Evolutionary conservation across 2,329 filamentous ascomycete species (phyloP), one percentile per base, ranked within the genome.

Genomic region (Fusarium sacchari): DNA sequence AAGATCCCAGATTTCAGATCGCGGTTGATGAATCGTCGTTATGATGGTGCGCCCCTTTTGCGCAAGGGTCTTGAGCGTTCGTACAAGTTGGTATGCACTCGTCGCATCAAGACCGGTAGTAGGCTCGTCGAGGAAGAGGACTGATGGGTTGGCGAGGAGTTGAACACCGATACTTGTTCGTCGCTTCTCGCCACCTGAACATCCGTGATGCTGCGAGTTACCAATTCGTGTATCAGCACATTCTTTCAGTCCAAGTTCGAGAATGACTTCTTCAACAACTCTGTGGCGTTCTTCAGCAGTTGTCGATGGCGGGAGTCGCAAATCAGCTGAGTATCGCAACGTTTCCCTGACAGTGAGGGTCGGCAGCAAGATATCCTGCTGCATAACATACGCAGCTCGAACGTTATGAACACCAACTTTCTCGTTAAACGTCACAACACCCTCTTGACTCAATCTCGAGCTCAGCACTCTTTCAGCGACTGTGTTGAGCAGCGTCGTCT

Each of bases 81-180:
- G 86, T 1, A 95, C 86, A 0, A 95, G 87, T 73, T 94, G 92
- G 74, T 90, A 94, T 0, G 93, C 93, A 77, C 91, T 94, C 4
- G 92, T 94, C 0, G 93, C 92, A 81, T 95, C 93, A 13, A 95
- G 85, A 2, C 92, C 92, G 3, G 93, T 95, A 0, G 93, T 95
- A 0, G 93, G 93, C 76, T 95, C 93, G 76, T 96, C 93, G 28
- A 94, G 87, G 79, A 94, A 95, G 12, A 95, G 82, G 2, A 95
- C 88, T 11, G 92, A 94, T 4, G 93, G 93, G 78, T 95, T 95
- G 9, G 92, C 90, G n/a, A 95, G 84, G 63, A 95, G 85, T 80
- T 95, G 93, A 9, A 95, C 92, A 6, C 92, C 93, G 53, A 95
- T 93, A 71, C 92, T 94, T 1, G 92, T 92, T 37, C 93, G 85